Conservation (phyloP, 371 early-diverging fungal species). For the Smittium culicis region DNA sequence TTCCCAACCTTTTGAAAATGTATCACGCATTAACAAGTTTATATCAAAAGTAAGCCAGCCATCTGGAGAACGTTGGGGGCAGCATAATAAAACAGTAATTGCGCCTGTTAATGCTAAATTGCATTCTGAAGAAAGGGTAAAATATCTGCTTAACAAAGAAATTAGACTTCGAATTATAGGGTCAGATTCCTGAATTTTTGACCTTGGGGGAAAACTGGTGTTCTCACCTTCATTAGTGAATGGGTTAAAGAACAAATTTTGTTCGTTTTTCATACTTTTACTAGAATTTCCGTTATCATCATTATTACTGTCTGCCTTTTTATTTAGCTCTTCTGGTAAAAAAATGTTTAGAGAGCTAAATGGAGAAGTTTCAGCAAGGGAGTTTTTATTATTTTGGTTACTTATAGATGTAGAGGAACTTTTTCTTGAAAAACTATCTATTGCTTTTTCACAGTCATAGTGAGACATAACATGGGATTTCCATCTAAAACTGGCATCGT, state of each 20-base stretch:
- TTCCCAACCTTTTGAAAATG: slow-evolving; percentile 37
- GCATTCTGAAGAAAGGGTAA: slow-evolving; percentile 70
- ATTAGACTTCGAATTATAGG: slow-evolving; percentile 48
- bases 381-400: background rate
- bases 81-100: slow-evolving; percentile 61
- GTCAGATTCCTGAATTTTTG: slow-evolving; percentile 44
- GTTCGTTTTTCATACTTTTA: background rate
- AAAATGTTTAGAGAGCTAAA: background rate
- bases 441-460: slow-evolving; percentile 13
- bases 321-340: background rate
- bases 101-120: slow-evolving; percentile 84
- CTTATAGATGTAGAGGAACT: background rate
- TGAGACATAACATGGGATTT: slow-evolving; percentile 35
- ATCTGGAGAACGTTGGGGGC: slow-evolving; percentile 58
- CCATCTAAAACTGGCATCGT: slow-evolving; percentile 53
- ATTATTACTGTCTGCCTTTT: background rate
- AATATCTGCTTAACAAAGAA: slow-evolving; percentile 53
- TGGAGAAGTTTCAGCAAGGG: background rate
- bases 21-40: slow-evolving; percentile 29
- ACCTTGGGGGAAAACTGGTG: slow-evolving; percentile 24
- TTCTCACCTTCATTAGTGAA: background rate
- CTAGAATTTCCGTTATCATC: background rate
- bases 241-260: background rate
- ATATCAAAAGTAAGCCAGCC: slow-evolving; percentile 59
- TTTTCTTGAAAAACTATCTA: background rate